These are phyloP conservation scores for Dryadomyces sulphureus DNA, from an alignment of 2,329 filamentous ascomycete genomes.

Conservation along the genomic window DNA sequence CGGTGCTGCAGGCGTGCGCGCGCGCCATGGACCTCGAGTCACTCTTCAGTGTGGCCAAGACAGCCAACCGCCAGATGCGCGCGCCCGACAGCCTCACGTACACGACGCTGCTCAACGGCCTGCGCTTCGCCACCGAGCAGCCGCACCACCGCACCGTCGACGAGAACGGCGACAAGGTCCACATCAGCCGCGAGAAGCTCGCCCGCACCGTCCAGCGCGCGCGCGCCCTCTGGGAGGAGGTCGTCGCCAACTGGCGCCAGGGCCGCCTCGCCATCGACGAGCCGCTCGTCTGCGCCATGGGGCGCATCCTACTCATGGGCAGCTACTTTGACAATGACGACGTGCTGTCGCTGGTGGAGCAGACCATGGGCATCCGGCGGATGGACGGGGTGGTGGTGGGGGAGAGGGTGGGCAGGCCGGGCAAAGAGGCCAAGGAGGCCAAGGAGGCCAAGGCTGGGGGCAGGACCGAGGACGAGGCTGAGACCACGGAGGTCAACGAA, in stretches of 20 bases:
- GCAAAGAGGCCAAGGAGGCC: too few species aligned
- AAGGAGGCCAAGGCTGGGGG: neutral
- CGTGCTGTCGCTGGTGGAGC: slow-evolving; percentile 60
- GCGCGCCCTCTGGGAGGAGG: slow-evolving; percentile 66
- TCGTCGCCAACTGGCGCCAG: slow-evolving; percentile 59
- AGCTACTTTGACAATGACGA: slow-evolving; percentile 50
- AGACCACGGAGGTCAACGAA: neutral
- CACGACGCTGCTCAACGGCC: slow-evolving; percentile 66
- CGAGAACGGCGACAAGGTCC: neutral
- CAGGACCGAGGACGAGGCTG: neutral
- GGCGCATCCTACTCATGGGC: slow-evolving; percentile 55
- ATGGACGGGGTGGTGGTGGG: slow-evolving; percentile 19
- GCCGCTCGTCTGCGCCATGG: slow-evolving; percentile 67
- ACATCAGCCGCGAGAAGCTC: slow-evolving; percentile 14
- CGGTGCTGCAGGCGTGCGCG: slow-evolving; percentile 69
- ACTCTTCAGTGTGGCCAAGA: slow-evolving; percentile 62
- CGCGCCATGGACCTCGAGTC: slow-evolving; percentile 62
- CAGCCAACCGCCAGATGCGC: slow-evolving; percentile 48
- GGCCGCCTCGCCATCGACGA: slow-evolving; percentile 64
- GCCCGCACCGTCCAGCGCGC: slow-evolving; percentile 46
- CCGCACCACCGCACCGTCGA: slow-evolving; percentile 10
- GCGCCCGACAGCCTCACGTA: slow-evolving; percentile 62
- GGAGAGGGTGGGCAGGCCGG: too few species aligned
- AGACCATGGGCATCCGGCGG: slow-evolving; percentile 64
- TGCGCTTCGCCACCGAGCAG: slow-evolving; percentile 35